Base-by-base conservation (phyloP, 2,329 filamentous ascomycete genomes). In the Domatiomyces catenatus region DNA sequence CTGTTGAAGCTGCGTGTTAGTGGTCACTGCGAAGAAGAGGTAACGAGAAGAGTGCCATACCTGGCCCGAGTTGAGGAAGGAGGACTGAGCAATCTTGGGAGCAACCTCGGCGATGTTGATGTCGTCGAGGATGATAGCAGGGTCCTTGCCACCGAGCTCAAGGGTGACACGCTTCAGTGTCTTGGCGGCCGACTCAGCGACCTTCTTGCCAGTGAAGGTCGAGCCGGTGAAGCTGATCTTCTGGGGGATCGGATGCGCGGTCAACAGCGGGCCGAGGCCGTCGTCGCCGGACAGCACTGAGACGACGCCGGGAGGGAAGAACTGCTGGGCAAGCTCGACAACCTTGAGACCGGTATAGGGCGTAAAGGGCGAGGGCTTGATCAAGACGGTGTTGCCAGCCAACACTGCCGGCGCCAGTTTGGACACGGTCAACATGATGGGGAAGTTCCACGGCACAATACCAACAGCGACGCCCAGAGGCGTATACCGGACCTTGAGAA, bases 201-300 rank as follows among this genome's bases (percentile, higher is more conserved):
- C 73, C 60, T 71, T 72, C 67, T 80, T 80, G 8, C 79, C 79
- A 0, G 75, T 80, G 0, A 68, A 67, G 5, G 69, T 75, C 12
- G 75, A 79, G 1, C 79, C 79, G 0, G 79, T 82, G 63, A 83
- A 83, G 55, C 69, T 72, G 59, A 83, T 75, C 68, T 80, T 82
- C 49, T 72, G 69, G 50, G 81, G 71, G 19, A 69, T 73, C 0
- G 76, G 75, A 56, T 82, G 78, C n/a, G 60, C 62, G 0, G 75
- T 79, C 49, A 82, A 61, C 69, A 69, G 70, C 0, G 74, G 75
- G 2, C 79, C 79, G 3, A 83, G 71, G 44, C 69, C 66, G 56
- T 81, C 77, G 48, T 76, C 75, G 4, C 79, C 79, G 48, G 74
- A 74, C 1, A 83, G 63, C 0, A 67, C 73, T 58, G 81, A 77